phyloP scores from a whole-genome alignment of 768 basidiomycete species.

The Ephemerocybe angulata region DNA sequence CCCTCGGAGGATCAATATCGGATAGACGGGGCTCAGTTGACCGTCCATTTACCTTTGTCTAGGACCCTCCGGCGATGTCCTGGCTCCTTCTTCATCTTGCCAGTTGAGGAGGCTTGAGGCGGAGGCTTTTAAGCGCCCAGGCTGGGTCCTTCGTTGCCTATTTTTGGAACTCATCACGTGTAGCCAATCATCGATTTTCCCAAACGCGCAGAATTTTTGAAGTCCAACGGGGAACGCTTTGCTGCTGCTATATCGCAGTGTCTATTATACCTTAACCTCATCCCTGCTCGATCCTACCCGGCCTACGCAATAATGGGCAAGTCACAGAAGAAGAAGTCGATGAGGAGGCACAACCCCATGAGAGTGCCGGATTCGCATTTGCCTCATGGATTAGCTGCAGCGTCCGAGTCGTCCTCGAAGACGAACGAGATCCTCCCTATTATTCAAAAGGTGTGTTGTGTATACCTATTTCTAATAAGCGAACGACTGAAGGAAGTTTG shows the following conservation, averaged over 20 bases:
- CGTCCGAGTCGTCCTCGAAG: conserved; percentile 69
- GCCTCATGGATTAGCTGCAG: conserved; percentile 74
- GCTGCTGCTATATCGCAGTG: too few species aligned
- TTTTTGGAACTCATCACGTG: neutral
- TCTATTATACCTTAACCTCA: neutral
- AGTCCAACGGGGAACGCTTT: too few species aligned
- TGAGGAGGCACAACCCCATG: conserved; percentile 90
- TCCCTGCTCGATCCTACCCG: neutral
- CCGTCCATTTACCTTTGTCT: neutral
- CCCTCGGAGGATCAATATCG: neutral
- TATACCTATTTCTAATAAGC: too few species aligned
- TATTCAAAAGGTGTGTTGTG: conserved; percentile 70
- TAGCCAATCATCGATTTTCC: conserved; percentile 5
- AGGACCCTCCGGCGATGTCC: neutral
- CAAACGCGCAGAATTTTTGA: neutral
- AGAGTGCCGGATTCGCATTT: conserved; percentile 92
- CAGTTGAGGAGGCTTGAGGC: too few species aligned
- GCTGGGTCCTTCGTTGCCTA: neutral
- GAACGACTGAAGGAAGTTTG: too few species aligned
- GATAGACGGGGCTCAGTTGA: neutral
- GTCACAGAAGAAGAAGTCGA: conserved; percentile 80
- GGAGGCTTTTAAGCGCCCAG: neutral
- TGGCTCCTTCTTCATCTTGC: neutral
- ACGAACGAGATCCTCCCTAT: conserved; percentile 81
- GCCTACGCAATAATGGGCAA: conserved; percentile 67